Evolutionary conservation across 1,284 basidiomycete genomes (phyloP), one percentile per base, ranked within the genome.

Genomic region (Trichosporon ovoides): DNA sequence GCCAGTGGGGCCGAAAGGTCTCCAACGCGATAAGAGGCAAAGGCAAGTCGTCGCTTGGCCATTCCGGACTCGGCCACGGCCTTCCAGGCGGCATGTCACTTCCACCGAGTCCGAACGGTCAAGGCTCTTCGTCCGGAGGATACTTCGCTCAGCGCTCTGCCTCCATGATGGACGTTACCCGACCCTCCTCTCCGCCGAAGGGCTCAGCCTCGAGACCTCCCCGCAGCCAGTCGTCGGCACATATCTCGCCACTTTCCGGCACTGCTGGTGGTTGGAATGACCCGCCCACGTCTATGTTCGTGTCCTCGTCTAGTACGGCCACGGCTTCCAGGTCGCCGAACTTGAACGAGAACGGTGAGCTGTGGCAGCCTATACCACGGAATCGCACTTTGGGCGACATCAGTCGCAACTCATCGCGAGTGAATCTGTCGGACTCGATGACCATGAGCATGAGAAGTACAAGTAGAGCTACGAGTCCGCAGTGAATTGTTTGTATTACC

Each of bases 251-350:
- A 5, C n/a, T 35, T 34, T 28, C 18, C 34, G 4, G n/a, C n/a
- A n/a, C n/a, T n/a, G 34, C 13, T n/a, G 38, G 62, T 9, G 76
- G 76, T 11, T 78, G 76, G 76, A 78, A 78, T 58, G 76, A 78
- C 62, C 74, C 74, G 5, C 76, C 76, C 0, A 40, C 62, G 34
- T 28, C 43, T 11, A 60, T 73, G 58, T 65, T 75, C 16, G 43
- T 24, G 22, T 48, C 43, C n/a, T 28, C 43, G 14, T 28, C 43
- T 0, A 48, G 43, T 13, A 18, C 43, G 14, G 43, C 43, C 16
- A 18, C 43, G 6, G 43, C 43, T 9, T 16, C 24, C 24, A 22
- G 43, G 9, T 48, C 43, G 6, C 43, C 43, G 7, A 48, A 48
- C 16, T 20, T 43, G 10, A 19, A 48, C 14, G 43, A 48, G 14